Evolutionary conservation across 108 stramenopile species (phyloP), one percentile per base, ranked within the genome.

Genomic region (Cyclotella sp.): DNA sequence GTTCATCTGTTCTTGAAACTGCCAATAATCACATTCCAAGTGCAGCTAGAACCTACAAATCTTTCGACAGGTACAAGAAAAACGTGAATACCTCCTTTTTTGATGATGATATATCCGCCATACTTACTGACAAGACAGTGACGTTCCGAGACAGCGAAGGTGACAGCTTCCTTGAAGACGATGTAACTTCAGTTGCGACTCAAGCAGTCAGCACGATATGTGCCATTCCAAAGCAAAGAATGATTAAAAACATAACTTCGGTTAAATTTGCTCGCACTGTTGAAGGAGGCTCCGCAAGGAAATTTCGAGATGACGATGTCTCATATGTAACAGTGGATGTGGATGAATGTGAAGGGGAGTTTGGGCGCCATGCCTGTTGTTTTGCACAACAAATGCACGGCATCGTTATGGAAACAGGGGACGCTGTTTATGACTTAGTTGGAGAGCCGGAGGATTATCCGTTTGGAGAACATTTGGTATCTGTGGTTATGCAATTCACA

Each of bases 391-490:
- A 58, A 58, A 21, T 58, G 26, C 26, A 58, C 4, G 57, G 27
- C 16, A 58, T 58, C 13, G 57, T 58, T 28, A 58, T 58, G 57
- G 26, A 58, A 27, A 7, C 61, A 27, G 61, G 61, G 14, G 19
- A 62, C 11, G 15, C 40, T 40, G 61, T 62, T 42, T 62, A 62
- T 39, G 61, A 62, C 3, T 4, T 5, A 18, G 34, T 40, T 19
- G 61, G 61, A 9, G 39, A 27, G 15, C 61, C 61, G 18, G 61
- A 62, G 16, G 61, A 62, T 62, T 62, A 62, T 42, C 14, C 41
- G 0, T 27, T 39, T 14, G 39, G 34, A 42, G 34, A 16, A 21
- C 61, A 62, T 40, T n/a, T 62, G 34, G 19, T 62, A 13, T n/a
- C 14, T 62, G 61, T n/a, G 41, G 34, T 62, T 27, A 62, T 19